Evolutionary conservation across 352 stramenopile genomes (phyloP), one percentile per base, ranked within the genome.

Genomic region (Globisporangium carolinianum): DNA sequence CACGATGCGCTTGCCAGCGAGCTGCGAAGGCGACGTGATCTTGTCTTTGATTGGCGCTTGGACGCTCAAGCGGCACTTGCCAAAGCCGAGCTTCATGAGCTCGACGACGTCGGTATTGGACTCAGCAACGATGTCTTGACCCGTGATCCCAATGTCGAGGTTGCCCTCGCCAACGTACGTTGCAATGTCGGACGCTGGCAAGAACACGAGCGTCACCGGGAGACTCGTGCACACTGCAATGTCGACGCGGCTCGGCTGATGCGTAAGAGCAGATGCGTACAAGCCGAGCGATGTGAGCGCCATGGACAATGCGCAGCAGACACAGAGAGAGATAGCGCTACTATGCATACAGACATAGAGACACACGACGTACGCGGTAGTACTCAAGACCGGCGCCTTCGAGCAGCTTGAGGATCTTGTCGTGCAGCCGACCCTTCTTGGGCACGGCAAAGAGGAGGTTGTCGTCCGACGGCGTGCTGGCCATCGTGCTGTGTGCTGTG

Each of bases 121-220:
- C 75, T 98, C 95, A 47, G 90, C 86, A 6, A 98, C 86, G 50
- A 98, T 96, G 68, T 98, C 91, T 58, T 97, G 82, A 48, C 97
- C 97, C 18, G 97, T 99, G 70, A 99, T 98, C n/a, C 97, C 97
- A 15, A 98, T 83, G 70, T 99, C 97, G 41, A 99, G 74, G 68
- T 99, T 98, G 62, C 97, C 97, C 57, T 99, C 94, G 46, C 94
- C 97, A 10, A 99, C 96, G 65, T 98, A 99, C 56, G 91, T 97
- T 5, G 97, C 94, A 72, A 99, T 99, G 73, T 99, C 97, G 0
- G 95, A 70, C 1, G 97, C 96, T 1, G 96, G 96, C 18, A 99
- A 72, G 67, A 99, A 99, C 46, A 99, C 94, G 37, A 99, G 78
- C 39, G 96, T 98, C 48, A 99, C 91, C 0, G 95, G 93, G 11